Percentiles rank a stretch among this genome's conserved stretches.
Conservation (phyloP, 306 rosid species). For the Casuarina equisetifolia region DNA sequence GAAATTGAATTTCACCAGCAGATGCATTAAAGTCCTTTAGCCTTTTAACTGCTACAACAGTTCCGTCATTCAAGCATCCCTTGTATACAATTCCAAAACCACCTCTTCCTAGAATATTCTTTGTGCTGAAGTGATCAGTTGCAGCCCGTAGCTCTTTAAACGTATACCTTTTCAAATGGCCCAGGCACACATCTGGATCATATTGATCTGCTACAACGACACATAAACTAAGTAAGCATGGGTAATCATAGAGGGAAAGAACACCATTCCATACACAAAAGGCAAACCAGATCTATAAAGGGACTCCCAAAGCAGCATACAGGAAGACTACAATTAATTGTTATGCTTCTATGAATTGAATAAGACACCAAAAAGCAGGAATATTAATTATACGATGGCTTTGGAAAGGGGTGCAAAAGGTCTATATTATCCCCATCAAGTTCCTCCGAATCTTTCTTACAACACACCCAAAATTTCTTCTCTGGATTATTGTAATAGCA, state of each 20-base stretch:
- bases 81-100: conserved; percentile 98
- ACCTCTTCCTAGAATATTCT: conserved; percentile 92
- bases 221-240: conserved; percentile 23
- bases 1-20: conserved; percentile 98
- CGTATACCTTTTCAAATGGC: conserved; percentile 84
- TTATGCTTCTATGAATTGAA: neutral
- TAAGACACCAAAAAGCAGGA: neutral
- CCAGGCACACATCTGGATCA: conserved; percentile 92
- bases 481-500: conserved; percentile 1
- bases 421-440: neutral
- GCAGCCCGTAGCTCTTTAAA: conserved; percentile 97
- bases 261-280: neutral
- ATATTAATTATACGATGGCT: neutral
- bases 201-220: conserved; percentile 72
- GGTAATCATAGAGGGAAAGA: neutral
- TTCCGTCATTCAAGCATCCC: conserved; percentile 80
- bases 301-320: neutral
- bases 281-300: neutral
- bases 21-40: conserved; percentile 86
- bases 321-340: neutral
- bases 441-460: neutral
- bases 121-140: conserved; percentile 91
- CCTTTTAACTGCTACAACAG: conserved; percentile 89
- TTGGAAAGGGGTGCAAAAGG: neutral
- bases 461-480: neutral